Base-by-base conservation (phyloP, 768 basidiomycete genomes). In the Lactarius evosmus region DNA sequence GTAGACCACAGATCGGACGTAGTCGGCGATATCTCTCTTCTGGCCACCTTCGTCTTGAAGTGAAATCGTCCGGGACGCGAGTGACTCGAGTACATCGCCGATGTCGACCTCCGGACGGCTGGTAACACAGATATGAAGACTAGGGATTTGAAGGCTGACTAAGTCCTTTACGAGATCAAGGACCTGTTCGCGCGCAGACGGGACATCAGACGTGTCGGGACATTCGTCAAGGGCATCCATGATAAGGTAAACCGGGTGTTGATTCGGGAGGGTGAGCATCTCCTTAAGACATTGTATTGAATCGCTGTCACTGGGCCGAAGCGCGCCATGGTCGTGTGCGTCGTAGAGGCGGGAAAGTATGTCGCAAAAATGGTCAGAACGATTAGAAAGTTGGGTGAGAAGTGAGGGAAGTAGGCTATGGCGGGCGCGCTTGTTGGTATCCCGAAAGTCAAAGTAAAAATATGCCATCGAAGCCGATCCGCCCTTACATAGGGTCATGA, bases 171-270 rank as follows among this genome's bases (percentile, higher is more conserved):
- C 7, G 4, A 56, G 14, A 2, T 38, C 38, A 27, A 56, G 55
- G 17, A 56, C 36, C 25, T 38, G 36, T 19, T 56, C 55, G 16
- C 55, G 55, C 0, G 38, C 7, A 7, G 55, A 38, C 0, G 55
- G 55, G 25, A 56, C 27, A 22, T 38, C 55, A 16, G 29, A 27
- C 1, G 38, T 17, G 17, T 56, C 38, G 29, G 55, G 55, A 19
- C 36, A 56, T 56, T 56, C 55, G 27, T 56, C 55, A 3, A 56
- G 36, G 3, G 22, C 55, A 9, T 56, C 55, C 16, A 40, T 38
- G 9, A 56, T 29, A 2, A 56, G n/a, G 44, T 46, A 46, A 12
- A 25, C 44, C 12, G 22, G 44, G 22, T 2, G 22, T 22, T 22
- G 44, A 27, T 38, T 19, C 0, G 36, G 38, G 1, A 40, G 14